Conservation (phyloP, 1,284 basidiomycete species). For the Malassezia vespertilionis region DNA sequence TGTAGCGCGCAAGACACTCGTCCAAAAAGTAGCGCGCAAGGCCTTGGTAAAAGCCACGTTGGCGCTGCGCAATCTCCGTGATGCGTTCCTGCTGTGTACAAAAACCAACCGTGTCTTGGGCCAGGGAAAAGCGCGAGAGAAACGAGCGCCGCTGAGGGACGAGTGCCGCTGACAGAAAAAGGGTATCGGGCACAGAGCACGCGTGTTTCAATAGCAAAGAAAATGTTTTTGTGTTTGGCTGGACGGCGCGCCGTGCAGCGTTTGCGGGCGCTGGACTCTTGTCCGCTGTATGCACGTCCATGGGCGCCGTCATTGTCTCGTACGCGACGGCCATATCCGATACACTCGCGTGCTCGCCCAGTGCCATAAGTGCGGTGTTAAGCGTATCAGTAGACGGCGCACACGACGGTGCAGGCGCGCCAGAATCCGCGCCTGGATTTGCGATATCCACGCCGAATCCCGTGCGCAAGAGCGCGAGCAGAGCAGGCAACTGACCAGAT, state of each 20-base stretch:
- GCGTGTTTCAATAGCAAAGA: conserved; percentile 28
- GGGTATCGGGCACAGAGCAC: conserved; percentile 27
- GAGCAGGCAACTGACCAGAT: conserved; percentile 31
- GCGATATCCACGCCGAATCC: conserved; percentile 36
- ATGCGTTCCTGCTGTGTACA: conserved; percentile 20
- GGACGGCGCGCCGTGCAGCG: background rate
- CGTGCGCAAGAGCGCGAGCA: conserved; percentile 28
- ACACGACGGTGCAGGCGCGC: background rate
- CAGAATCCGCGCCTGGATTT: conserved; percentile 21
- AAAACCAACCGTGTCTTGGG: conserved; percentile 13
- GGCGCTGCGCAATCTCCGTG: conserved; percentile 22
- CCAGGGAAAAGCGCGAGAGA: background rate
- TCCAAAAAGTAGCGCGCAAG: conserved; percentile 15
- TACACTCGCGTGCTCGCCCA: conserved; percentile 41
- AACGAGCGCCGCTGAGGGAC: conserved; percentile 1
- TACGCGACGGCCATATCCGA: conserved; percentile 39
- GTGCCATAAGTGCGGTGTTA: conserved; percentile 41
- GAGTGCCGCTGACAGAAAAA: conserved; percentile 25
- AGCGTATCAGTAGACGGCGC: conserved; percentile 32
- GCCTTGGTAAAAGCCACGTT: conserved; percentile 17
- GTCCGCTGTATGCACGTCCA: conserved; percentile 10
- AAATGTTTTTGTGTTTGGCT: conserved; percentile 36
- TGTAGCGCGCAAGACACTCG: conserved; percentile 13
- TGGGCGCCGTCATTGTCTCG: conserved; percentile 33
- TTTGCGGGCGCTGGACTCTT: background rate